Base-by-base conservation (phyloP, 2,329 filamentous ascomycete genomes). In the Cadophora sp. region DNA sequence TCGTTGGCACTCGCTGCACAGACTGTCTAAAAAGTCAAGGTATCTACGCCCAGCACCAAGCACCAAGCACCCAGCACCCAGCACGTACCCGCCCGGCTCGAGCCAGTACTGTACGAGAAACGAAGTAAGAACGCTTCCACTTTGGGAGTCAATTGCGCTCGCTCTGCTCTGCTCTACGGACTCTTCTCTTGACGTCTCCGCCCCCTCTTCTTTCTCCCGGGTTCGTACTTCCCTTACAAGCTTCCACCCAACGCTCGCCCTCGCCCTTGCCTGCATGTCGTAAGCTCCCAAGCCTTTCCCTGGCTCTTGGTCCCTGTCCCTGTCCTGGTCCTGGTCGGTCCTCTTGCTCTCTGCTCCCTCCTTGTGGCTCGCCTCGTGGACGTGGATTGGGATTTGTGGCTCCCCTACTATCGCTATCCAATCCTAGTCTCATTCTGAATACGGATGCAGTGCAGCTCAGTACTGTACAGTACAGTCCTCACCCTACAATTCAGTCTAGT, bases 371-470 rank as follows among this genome's bases (percentile, higher is more conserved):
- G n/a, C 43, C 43, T 48, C 43, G 43, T 48, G 43, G 43, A 11
- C 43, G 12, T n/a, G 43, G 43, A 7, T 48, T 48, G 43, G 43
- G 40, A 43, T 43, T 43, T 43, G 40, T 43, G 40, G 40, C 40
- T 43, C 40, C 40, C 19, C 14, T 43, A 43, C 40, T 48, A 48
- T 48, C 43, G 43, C 43, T 48, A 48, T 48, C n/a, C 43, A 48
- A 48, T 48, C 43, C 55, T 58, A 37, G 55, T 24, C 29, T 29
- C 27, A 14, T 34, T 56, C 53, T 56, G 14, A 58, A 58, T 58
- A 58, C 55, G 55, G 19, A 48, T 43, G 40, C 40, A 43, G 40
- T 43, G 5, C 31, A 34, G 31, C 11, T 6, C 31, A n/a, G 7
- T 50, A 50, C 46, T 11, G n/a, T 48, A 12, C 24, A 29, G 19